Evolutionary conservation across 495 filamentous ascomycete genomes (phyloP).

Genomic region (Neurospora sp.): DNA sequence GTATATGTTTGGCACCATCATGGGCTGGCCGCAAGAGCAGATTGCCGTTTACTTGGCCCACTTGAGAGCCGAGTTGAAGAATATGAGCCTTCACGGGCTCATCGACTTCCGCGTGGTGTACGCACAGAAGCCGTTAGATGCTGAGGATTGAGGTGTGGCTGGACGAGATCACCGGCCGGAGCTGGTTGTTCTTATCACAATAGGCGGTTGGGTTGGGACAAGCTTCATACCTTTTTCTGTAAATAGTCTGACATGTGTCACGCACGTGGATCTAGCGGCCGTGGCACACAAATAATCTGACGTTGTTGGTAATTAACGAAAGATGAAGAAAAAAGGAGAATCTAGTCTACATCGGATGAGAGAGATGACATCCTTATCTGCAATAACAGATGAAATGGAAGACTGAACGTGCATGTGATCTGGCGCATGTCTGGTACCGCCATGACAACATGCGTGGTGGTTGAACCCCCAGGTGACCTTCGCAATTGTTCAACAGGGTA

Average conservation of each 20-base stretch:
- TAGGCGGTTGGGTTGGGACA: no score
- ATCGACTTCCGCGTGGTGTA: slow-evolving; percentile 17
- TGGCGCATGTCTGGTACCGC: neutral
- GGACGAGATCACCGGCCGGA: no score
- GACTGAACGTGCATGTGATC: neutral
- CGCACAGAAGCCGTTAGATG: slow-evolving; percentile 19
- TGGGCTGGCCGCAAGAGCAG: no score
- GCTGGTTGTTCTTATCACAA: no score
- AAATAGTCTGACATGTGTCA: neutral
- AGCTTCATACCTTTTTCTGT: neutral
- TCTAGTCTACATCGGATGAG: neutral
- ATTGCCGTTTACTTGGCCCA: neutral
- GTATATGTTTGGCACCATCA: no score
- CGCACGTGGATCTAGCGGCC: no score
- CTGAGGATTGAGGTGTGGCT: neutral
- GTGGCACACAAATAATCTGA: neutral
- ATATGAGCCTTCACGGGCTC: slow-evolving; percentile 6
- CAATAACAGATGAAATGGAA: neutral
- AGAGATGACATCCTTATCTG: neutral
- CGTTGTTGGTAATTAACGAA: no score
- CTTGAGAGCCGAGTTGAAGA: slow-evolving; percentile 7
- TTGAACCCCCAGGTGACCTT: no score
- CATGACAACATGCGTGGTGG: neutral
- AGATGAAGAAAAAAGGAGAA: no score
- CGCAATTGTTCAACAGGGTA: neutral